Evolutionary conservation across 257 asterid species (phyloP), one percentile per base, ranked within the genome.

Genomic region (Lycium ferocissimum): DNA sequence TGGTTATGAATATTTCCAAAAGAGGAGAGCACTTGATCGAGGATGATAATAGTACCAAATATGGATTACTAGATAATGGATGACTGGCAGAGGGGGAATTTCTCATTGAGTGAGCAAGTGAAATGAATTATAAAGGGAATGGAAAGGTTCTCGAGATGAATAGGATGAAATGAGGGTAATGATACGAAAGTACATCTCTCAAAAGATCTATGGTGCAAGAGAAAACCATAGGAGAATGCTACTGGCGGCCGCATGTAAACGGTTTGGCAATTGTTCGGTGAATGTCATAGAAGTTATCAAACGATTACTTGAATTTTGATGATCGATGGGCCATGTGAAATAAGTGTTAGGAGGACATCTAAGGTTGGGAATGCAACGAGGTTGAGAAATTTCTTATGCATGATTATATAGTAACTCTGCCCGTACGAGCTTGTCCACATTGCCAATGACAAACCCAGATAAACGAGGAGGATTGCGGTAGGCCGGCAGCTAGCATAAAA

Each of bases 51-150:
- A n/a, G 15, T n/a, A 43, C 80, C 80, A 72, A 72, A 10, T 45
- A n/a, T 45, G 38, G 82, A 78, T 78, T 78, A 78, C 2, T 53
- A 78, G 65, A 78, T 5, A 49, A 54, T 78, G 82, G 65, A 76
- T 33, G 82, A 14, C 49, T 78, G 12, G 65, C 82, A 51, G 49
- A 53, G 9, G 65, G 65, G n/a, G 38, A 6, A 20, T 43, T 49
- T 75, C 61, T 75, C 22, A 75, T 22, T 12, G 45, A 75, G 43
- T 47, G 45, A 49, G 17, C 20, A 11, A 75, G 81, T 75, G 81
- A 75, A 72, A n/a, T 2, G 13, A 47, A 47, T 6, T 45, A 73
- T 47, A 73, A 49, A 22, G 81, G 81, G 38, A 12, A 75, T 22
- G 62, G 62, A 75, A 6, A 75, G 51, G 61, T 75, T 20, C 20